Evolutionary conservation across 768 basidiomycete genomes (phyloP).

Genomic region (Leccinum ochraceum): DNA sequence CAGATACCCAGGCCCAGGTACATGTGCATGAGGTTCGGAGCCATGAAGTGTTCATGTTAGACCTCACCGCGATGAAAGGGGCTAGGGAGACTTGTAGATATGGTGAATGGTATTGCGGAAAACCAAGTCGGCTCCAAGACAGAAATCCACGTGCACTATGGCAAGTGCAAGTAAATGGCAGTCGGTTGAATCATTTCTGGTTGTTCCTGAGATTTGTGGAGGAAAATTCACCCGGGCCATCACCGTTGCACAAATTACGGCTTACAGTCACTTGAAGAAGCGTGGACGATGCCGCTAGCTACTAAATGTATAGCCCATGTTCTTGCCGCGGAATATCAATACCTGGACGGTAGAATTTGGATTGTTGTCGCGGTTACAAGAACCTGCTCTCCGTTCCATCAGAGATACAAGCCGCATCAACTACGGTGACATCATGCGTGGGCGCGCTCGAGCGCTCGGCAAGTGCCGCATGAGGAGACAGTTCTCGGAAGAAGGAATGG

Average conservation of each 20-base stretch:
- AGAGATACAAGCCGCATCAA: background rate
- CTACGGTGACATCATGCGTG: background rate
- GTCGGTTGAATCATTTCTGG: background rate
- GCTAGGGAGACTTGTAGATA: background rate
- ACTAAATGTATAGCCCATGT: background rate
- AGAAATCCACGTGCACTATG: background rate
- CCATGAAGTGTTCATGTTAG: background rate
- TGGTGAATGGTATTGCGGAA: background rate
- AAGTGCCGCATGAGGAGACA: slow-evolving; percentile 50
- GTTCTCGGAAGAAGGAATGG: background rate
- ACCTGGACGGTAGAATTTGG: background rate
- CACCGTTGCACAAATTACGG: background rate
- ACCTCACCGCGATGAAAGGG: background rate
- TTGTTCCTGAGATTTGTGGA: background rate
- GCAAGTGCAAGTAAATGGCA: background rate
- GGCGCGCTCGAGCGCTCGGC: slow-evolving; percentile 45
- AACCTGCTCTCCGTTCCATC: background rate
- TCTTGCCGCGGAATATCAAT: too few species aligned
- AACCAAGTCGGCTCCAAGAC: background rate
- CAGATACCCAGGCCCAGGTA: background rate
- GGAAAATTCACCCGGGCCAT: background rate
- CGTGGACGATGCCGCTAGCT: background rate
- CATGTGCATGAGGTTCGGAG: background rate
- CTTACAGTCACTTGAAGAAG: background rate
- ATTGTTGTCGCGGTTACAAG: background rate